Percentiles rank a stretch among this genome's conserved stretches.
Conservation (phyloP, 225 moss, liverwort and hornwort species). For the Ulota crispa region DNA sequence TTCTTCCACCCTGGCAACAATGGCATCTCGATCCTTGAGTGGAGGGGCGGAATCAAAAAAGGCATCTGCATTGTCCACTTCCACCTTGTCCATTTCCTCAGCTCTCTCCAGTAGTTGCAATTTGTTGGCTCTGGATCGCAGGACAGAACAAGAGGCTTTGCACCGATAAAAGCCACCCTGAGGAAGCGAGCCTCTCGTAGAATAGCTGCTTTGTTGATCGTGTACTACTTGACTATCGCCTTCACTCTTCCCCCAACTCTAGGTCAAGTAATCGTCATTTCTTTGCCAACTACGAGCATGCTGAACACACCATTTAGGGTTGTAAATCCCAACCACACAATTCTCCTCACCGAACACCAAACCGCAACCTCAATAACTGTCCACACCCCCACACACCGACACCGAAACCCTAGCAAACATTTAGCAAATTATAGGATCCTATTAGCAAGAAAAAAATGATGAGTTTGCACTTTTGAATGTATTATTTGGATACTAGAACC, state of each 20-base stretch:
- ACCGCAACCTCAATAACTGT: slow-evolving; percentile 18
- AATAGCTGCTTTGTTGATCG: too few relatives aligned
- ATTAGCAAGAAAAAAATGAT: too few relatives aligned
- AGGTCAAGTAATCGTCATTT: too few relatives aligned
- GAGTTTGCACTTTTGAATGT: too few relatives aligned
- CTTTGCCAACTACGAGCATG: slow-evolving; percentile 23
- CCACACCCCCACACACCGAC: slow-evolving; percentile 19
- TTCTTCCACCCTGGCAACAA: slow-evolving; percentile 52
- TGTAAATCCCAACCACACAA: not conserved
- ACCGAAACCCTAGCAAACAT: slow-evolving; percentile 48
- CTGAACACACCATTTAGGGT: slow-evolving; percentile 30
- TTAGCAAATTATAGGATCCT: too few relatives aligned
- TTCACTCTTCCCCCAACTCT: too few relatives aligned
- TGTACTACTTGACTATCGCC: too few relatives aligned
- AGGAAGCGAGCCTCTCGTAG: too few relatives aligned
- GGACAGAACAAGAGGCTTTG: too few relatives aligned
- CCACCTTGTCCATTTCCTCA: slow-evolving; percentile 32
- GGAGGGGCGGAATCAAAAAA: slow-evolving; percentile 92
- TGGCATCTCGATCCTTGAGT: slow-evolving; percentile 55
- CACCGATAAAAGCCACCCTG: too few relatives aligned
- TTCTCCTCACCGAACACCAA: not conserved
- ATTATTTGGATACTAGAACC: too few relatives aligned
- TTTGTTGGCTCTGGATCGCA: too few relatives aligned
- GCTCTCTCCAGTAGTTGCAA: not conserved
- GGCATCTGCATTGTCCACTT: slow-evolving; percentile 59